Evolutionary conservation across 2,329 filamentous ascomycete species (phyloP).

Genomic region (Colletotrichum limetticola): DNA sequence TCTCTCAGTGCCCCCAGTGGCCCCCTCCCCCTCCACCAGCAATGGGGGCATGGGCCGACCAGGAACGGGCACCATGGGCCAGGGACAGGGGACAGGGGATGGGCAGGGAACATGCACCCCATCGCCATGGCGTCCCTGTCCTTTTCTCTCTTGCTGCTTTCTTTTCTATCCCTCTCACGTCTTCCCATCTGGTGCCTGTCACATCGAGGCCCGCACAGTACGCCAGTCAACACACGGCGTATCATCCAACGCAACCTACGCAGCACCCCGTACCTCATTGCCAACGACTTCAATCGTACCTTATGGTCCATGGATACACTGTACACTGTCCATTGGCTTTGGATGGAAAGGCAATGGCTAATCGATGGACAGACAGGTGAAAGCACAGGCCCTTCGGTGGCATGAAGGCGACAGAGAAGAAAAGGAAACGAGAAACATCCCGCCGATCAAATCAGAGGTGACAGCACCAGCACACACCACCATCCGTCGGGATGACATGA

Average conservation of each 20-base stretch:
- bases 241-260: background rate
- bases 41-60: background rate
- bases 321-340: background rate
- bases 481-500: constrained; percentile 11
- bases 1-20: background rate
- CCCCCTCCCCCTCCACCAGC: background rate
- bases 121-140: background rate
- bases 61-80: background rate
- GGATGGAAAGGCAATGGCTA: background rate
- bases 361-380: background rate
- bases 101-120: background rate
- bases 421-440: background rate
- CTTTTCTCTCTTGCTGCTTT: background rate
- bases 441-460: constrained; percentile 5
- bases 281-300: no score
- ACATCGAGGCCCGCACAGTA: background rate
- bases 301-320: no score
- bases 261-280: no score
- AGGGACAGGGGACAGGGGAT: background rate
- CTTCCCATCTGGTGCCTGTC: background rate
- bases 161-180: background rate
- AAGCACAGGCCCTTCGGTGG: background rate
- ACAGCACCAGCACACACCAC: background rate
- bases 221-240: background rate
- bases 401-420: background rate